These are phyloP conservation scores for Glycine latifolia DNA, from an alignment of 306 rosid genomes.

Conservation along the genomic window DNA sequence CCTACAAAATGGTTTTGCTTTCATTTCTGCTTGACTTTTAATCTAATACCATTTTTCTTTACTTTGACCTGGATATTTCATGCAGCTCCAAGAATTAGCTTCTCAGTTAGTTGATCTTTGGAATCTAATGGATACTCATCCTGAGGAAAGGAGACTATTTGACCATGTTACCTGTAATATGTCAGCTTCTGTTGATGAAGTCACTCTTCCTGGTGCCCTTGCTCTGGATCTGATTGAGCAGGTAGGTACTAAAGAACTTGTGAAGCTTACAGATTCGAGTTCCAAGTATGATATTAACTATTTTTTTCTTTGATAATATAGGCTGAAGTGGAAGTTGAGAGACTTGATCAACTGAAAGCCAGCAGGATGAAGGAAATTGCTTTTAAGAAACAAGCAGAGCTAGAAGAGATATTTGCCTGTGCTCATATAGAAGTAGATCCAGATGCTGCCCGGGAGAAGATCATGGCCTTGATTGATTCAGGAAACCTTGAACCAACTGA, in stretches of 20 bases:
- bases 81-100: constrained; percentile 96
- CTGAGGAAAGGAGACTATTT: constrained; percentile 85
- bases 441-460: constrained; percentile 90
- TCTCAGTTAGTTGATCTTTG: constrained; percentile 91
- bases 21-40: constrained; percentile 15
- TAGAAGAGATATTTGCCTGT: constrained; percentile 81
- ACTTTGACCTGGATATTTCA: constrained; percentile 20
- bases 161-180: constrained; percentile 97
- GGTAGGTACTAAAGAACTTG: constrained; percentile 52
- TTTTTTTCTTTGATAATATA: constrained; percentile 45
- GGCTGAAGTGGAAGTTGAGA: constrained; percentile 99
- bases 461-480: constrained; percentile 85
- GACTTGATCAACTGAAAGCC: constrained; percentile 95
- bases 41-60: constrained; percentile 5
- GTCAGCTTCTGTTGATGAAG: constrained; percentile 97
- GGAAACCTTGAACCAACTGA: constrained; percentile 88
- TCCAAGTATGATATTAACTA: constrained; percentile 9
- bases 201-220: constrained; percentile 95
- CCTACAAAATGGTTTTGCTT: neutral
- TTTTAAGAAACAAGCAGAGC: constrained; percentile 92
- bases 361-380: constrained; percentile 99
- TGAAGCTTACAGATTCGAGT: constrained; percentile 37
- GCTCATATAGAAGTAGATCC: constrained; percentile 92
- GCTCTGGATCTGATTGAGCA: constrained; percentile 92
- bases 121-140: constrained; percentile 98